Evolutionary conservation across 2,329 filamentous ascomycete species (phyloP).

Genomic region (Metarhizium sp.): DNA sequence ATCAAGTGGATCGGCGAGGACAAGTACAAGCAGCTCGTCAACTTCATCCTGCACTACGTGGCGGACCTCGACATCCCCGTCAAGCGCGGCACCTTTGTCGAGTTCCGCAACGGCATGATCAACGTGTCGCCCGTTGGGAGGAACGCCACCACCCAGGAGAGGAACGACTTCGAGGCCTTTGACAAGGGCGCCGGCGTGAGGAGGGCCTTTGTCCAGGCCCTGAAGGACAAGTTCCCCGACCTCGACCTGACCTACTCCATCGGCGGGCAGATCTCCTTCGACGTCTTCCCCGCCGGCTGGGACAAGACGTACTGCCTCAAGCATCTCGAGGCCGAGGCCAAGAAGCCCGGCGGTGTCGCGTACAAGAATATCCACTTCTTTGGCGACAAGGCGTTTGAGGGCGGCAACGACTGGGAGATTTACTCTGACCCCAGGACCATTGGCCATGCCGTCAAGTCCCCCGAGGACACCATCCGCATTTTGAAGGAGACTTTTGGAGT

Average conservation of each 20-base stretch:
- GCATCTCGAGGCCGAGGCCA: slow-evolving; percentile 75
- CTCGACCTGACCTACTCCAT: slow-evolving; percentile 87
- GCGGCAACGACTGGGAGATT: slow-evolving; percentile 96
- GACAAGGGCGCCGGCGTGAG: slow-evolving; percentile 72
- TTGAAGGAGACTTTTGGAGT: slow-evolving; percentile 74
- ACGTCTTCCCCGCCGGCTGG: slow-evolving; percentile 94
- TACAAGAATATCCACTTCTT: slow-evolving; percentile 96
- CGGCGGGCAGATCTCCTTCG: slow-evolving; percentile 95
- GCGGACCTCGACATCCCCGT: slow-evolving; percentile 76
- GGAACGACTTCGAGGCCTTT: slow-evolving; percentile 72
- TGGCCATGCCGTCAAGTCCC: slow-evolving; percentile 73
- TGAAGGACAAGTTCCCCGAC: slow-evolving; percentile 76
- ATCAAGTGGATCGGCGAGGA: slow-evolving; percentile 84
- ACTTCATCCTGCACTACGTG: slow-evolving; percentile 71
- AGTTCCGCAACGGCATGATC: slow-evolving; percentile 89
- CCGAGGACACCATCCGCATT: slow-evolving; percentile 72
- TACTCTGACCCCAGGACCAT: slow-evolving; percentile 72
- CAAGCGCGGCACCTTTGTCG: slow-evolving; percentile 77
- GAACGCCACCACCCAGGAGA: slow-evolving; percentile 74
- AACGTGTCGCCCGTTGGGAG: slow-evolving; percentile 78
- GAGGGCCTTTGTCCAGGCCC: slow-evolving; percentile 61
- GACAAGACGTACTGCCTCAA: slow-evolving; percentile 96
- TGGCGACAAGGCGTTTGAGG: slow-evolving; percentile 85
- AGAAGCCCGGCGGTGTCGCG: slow-evolving; percentile 57
- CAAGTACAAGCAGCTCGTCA: slow-evolving; percentile 68